Evolutionary conservation across 441 rosid genomes (phyloP).

Genomic region (Croton laevigatus): DNA sequence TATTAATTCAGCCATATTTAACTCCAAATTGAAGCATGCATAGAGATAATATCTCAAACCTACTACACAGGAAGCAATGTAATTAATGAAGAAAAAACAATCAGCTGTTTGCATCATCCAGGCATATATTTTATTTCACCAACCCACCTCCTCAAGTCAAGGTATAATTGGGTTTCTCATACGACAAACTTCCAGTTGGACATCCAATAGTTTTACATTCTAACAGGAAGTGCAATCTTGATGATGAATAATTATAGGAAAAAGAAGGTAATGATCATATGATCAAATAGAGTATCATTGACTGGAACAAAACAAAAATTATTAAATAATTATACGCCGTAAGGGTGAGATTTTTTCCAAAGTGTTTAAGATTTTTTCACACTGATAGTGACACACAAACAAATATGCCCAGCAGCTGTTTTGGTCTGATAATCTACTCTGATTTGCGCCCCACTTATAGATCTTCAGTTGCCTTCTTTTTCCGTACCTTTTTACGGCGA

Average conservation of each 20-base stretch:
- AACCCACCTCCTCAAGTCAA: neutral
- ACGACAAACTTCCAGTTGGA: neutral
- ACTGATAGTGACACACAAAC: neutral
- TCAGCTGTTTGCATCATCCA: neutral
- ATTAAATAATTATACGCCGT: neutral
- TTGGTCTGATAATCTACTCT: neutral
- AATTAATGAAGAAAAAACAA: constrained; percentile 6
- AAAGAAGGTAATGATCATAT: neutral
- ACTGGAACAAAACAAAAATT: neutral
- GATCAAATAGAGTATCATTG: neutral
- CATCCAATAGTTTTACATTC: neutral
- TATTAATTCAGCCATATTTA: neutral
- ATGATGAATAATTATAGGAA: neutral
- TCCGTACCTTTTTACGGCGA: neutral
- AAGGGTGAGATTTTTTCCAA: neutral
- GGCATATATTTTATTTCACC: neutral
- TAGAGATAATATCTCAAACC: neutral
- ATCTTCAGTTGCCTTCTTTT: neutral
- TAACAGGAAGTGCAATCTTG: neutral
- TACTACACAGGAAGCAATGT: neutral
- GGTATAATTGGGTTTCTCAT: neutral
- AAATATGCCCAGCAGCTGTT: neutral
- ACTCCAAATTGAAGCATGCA: neutral
- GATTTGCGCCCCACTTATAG: neutral
- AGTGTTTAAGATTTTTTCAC: neutral